Conservation (phyloP, 768 basidiomycete species). For the Paxillus ammoniavirescens region DNA sequence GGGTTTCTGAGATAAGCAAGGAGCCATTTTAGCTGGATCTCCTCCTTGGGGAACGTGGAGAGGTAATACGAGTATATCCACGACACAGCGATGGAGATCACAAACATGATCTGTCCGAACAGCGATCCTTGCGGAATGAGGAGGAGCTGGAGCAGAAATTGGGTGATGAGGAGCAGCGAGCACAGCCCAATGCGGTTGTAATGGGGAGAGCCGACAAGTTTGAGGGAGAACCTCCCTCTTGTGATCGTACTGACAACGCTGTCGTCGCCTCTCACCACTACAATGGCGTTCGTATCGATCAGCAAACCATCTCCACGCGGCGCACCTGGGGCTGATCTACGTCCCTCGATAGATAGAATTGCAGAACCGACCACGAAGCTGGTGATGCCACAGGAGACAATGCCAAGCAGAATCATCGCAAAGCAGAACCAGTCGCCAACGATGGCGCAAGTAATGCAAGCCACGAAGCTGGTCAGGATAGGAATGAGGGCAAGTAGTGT, state of each 20-base stretch:
- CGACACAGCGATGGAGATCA: constrained; percentile 25
- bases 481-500: constrained; percentile 18
- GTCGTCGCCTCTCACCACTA: constrained; percentile 27
- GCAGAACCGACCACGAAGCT: constrained; percentile 26
- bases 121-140: constrained; percentile 31
- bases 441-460: constrained; percentile 17
- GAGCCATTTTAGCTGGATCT: constrained; percentile 21
- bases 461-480: constrained; percentile 16
- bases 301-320: constrained; percentile 28
- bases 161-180: constrained; percentile 24
- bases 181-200: constrained; percentile 15
- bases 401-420: constrained; percentile 30
- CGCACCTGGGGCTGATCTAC: constrained; percentile 15
- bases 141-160: constrained; percentile 32
- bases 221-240: constrained; percentile 23
- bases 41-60: constrained; percentile 30
- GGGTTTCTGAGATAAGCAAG: constrained; percentile 13
- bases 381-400: constrained; percentile 27
- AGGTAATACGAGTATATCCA: constrained; percentile 33
- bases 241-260: constrained; percentile 25
- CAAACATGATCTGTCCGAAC: constrained; percentile 34
- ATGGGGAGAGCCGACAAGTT: constrained; percentile 6
- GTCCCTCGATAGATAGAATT: constrained; percentile 15
- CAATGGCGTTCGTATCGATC: constrained; percentile 12
- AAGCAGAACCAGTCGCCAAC: constrained; percentile 31